These are phyloP conservation scores for Suhomyces maxii DNA, from an alignment of 1,139 yeast genomes.

Conservation along the genomic window DNA sequence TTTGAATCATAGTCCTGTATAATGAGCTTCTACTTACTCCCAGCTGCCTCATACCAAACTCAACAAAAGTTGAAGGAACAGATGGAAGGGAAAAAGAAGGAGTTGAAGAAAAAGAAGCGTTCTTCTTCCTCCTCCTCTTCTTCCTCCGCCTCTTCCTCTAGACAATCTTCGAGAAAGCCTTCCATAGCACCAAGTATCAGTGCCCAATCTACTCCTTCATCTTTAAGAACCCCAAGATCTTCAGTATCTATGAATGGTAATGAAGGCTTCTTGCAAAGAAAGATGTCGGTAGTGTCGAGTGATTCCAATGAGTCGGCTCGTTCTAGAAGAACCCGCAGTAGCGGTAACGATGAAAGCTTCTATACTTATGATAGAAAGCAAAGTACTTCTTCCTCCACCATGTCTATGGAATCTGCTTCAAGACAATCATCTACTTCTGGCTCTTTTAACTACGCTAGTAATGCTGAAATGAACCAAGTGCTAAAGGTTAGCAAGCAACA, in stretches of 20 bases:
- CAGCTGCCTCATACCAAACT: constrained; percentile 20
- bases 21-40: constrained; percentile 19
- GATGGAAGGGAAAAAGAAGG: constrained; percentile 14
- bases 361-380: constrained; percentile 1
- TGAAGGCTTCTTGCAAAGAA: constrained; percentile 5
- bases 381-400: constrained; percentile 2
- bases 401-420: constrained; percentile 3
- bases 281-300: constrained; percentile 8
- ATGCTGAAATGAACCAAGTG: constrained; percentile 18
- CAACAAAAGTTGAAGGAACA: constrained; percentile 21
- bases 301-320: constrained; percentile 8
- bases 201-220: neutral
- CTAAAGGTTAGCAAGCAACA: constrained; percentile 16
- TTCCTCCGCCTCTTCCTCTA: constrained; percentile 3
- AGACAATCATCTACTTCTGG: constrained; percentile 2
- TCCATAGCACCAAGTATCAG: constrained; percentile 1
- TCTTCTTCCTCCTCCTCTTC: constrained; percentile 6
- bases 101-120: constrained; percentile 4
- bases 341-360: neutral
- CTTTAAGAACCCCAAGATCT: constrained; percentile 7
- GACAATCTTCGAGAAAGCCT: neutral
- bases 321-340: constrained; percentile 1
- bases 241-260: constrained; percentile 8
- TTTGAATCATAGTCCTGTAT: neutral
- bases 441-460: constrained; percentile 11